A percentile compares a stretch with the other conserved stretches of the same genome.
Conservation (phyloP, 2,329 filamentous ascomycete species). For the Magnaporthiopsis incrustans region DNA sequence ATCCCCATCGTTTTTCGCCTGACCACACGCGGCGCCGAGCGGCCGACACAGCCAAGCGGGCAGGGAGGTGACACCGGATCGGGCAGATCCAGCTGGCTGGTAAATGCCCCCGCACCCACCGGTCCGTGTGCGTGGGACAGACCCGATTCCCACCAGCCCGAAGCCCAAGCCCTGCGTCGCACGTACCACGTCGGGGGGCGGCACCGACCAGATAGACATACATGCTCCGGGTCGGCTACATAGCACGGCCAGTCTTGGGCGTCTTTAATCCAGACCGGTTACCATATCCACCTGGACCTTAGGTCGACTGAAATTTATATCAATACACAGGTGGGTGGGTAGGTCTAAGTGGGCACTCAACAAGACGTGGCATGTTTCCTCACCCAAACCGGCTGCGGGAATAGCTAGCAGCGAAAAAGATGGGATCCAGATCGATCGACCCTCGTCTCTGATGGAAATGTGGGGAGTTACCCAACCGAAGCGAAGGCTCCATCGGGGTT, state of each 20-base stretch:
- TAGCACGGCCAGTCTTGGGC: not conserved
- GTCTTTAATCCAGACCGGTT: not conserved
- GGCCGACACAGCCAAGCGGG: too few relatives aligned
- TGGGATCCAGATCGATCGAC: slow-evolving; percentile 18
- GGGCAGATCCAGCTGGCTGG: slow-evolving; percentile 7
- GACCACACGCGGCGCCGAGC: too few relatives aligned
- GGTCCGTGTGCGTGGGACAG: too few relatives aligned
- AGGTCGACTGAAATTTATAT: too few relatives aligned
- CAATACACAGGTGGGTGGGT: too few relatives aligned
- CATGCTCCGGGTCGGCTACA: not conserved
- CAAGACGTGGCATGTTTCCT: too few relatives aligned
- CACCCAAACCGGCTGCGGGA: too few relatives aligned
- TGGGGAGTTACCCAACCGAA: not conserved
- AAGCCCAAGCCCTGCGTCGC: too few relatives aligned
- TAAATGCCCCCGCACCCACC: slow-evolving; percentile 2
- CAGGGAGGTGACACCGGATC: slow-evolving; percentile 5
- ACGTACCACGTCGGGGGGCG: not conserved
- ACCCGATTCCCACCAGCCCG: too few relatives aligned
- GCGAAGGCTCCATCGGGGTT: not conserved
- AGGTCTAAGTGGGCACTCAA: too few relatives aligned
- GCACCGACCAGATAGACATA: too few relatives aligned
- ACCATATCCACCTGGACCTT: not conserved
- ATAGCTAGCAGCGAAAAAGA: too few relatives aligned
- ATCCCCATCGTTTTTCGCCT: not conserved
- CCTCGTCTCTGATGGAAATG: not conserved